phyloP scores from a whole-genome alignment of 2,329 filamentous ascomycete species.

The Fusarium pininemorale region DNA sequence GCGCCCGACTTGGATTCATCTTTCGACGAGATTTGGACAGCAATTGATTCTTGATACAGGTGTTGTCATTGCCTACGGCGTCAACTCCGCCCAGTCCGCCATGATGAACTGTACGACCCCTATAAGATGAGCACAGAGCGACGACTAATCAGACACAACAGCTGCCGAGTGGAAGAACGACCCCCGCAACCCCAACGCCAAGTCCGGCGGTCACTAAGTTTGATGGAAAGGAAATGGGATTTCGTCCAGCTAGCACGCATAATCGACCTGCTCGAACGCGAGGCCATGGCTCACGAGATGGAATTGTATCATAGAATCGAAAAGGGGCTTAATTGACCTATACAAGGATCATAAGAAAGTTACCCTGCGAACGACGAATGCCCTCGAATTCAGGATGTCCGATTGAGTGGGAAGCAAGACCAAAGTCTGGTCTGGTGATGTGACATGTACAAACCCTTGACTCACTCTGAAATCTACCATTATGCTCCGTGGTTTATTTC shows the following conservation, averaged over 20 bases:
- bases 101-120: conserved; percentile 75
- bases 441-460: conserved; percentile 61
- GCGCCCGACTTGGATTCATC: conserved; percentile 34
- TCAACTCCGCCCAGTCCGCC: conserved; percentile 83
- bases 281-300: conserved; percentile 41
- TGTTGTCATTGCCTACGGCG: conserved; percentile 85
- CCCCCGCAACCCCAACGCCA: conserved; percentile 80
- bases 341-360: conserved; percentile 31
- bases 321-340: conserved; percentile 48
- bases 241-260: conserved; percentile 38
- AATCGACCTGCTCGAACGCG: conserved; percentile 41
- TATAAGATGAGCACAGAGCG: not conserved
- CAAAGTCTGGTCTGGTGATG: not conserved
- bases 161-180: conserved; percentile 98
- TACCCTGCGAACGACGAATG: not conserved
- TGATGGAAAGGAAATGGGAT: conserved; percentile 32
- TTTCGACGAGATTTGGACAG: conserved; percentile 24
- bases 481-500: conserved; percentile 74
- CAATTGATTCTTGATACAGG: conserved; percentile 61
- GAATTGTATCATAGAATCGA: conserved; percentile 56
- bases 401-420: not conserved
- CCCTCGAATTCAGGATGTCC: not conserved
- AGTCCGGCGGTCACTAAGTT: conserved; percentile 57
- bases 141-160: conserved; percentile 53
- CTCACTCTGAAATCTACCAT: conserved; percentile 83